Evolutionary conservation across 768 basidiomycete genomes (phyloP), one percentile per base, ranked within the genome.

Genomic region (Amanita fuliginea): DNA sequence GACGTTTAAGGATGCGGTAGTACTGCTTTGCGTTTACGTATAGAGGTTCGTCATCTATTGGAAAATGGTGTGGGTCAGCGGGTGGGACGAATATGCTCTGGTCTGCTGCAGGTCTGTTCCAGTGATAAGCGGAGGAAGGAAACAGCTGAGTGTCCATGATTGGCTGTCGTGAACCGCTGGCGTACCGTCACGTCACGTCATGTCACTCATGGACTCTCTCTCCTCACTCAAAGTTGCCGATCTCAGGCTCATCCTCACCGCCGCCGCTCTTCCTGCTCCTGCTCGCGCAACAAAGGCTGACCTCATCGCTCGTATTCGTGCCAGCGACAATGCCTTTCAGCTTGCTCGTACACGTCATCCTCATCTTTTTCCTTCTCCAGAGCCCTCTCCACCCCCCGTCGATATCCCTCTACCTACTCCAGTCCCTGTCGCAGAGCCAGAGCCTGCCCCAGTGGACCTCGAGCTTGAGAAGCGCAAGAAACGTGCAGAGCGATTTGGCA

Each of bases 21-120:
- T 98, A 99, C 68, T 99, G 96, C 63, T 99, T 99, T 52, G 96
- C 95, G 59, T 99, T 99, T 52, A 99, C 96, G 69, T 97, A 97
- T 57, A 99, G 82, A 22, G 96, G 95, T 64, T 99, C 95, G 55
- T 97, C 93, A 67, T 97, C 94, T 58, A 89, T 74, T 66, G 65
- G 26, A 39, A 28, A 28, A n/a, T 32, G 11, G 32, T 9, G 35
- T 0, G 46, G 6, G 28, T 51, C 34, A 0, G 28, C n/a, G 18
- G 21, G 45, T 16, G 36, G 42, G 53, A 62, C 56, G 54, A 68
- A 68, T 51, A 62, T 26, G 44, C 7, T 46, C 28, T 51, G 43
- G 11, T 34, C 18, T 16, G 34, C 18, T 16, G 34, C 26, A n/a
- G 46, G 14, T 39, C 46, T 47, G 35, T 40, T 42, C 39, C 45